Base-by-base conservation (phyloP, 306 rosid genomes). In the Trichosanthes truncata region DNA sequence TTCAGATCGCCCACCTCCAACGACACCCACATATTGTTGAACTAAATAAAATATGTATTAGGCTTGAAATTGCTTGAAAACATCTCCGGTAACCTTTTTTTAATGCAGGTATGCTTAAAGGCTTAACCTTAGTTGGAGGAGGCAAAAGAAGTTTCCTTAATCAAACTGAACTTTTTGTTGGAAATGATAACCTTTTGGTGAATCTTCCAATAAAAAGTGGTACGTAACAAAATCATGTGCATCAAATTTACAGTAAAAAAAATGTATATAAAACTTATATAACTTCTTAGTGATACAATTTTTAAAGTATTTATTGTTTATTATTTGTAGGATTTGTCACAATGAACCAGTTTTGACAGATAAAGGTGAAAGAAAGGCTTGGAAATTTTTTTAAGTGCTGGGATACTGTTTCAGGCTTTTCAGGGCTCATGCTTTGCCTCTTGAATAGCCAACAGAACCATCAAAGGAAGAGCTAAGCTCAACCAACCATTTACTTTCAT, bases 171-270 rank as follows among this genome's bases (percentile, higher is more conserved):
- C 51, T 38, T 38, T 66, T 36, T 66, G 73, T 36, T 38, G 74
- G 74, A 66, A 66, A 36, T 36, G 74, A 36, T 41, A 67, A 36
- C 74, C 51, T 67, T 40, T 68, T 38, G 52, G 74, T 68, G 74
- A 9, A 68, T 40, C 74, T 40, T 68, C 74, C 74, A 68, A 68
- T 21, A 68, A 68, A 68, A 68, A n/a, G 18, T 1, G 9, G 51
- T 10, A 9, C 52, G 10, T 68, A n/a, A 29, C 52, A 68, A 38
- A 40, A 66, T 66, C 74, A 36, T 36, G 18, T 36, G 48, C 48
- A 66, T 66, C 72, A 65, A 65, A 7, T 66, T 66, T 17, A 20
- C 23, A 35, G 14, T 18, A 7, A 15, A 65, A n/a, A 0, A 18
- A 14, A 15, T 15, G 5, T 6, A 12, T 55, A 5, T 55, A 55